A percentile compares a stretch with the other conserved stretches of the same genome.
Evolutionary conservation across 2,329 filamentous ascomycete species (phyloP).

Genomic region (Xylogone sp.): DNA sequence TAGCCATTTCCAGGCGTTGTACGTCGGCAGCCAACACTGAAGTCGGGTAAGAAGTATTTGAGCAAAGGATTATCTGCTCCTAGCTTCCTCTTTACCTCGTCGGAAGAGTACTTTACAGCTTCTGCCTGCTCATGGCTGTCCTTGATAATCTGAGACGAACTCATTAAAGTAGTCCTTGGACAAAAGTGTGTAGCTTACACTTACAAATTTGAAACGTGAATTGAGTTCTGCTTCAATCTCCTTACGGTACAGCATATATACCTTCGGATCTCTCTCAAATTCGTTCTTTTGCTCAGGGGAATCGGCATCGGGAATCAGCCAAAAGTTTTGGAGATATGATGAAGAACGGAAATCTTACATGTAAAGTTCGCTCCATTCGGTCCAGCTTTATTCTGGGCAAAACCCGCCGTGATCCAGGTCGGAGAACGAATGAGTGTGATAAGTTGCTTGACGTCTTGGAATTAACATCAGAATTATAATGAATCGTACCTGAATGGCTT

Average conservation of each 20-base stretch:
- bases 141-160: background rate
- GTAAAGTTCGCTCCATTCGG: slow-evolving; percentile 5
- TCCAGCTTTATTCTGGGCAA: slow-evolving; percentile 12
- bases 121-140: background rate
- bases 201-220: slow-evolving; percentile 20
- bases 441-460: slow-evolving; percentile 39
- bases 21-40: slow-evolving; percentile 36
- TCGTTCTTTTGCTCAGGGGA: slow-evolving; percentile 4
- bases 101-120: background rate
- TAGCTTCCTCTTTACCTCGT: background rate
- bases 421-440: slow-evolving; percentile 52
- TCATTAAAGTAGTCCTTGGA: background rate
- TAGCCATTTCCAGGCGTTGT: slow-evolving; percentile 34
- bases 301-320: background rate
- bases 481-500: background rate
- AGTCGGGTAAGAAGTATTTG: slow-evolving; percentile 27
- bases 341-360: background rate
- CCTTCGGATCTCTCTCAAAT: slow-evolving; percentile 12
- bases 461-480: background rate
- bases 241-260: slow-evolving; percentile 7
- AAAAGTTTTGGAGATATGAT: background rate
- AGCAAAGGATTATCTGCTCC: background rate
- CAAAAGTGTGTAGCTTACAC: background rate
- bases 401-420: slow-evolving; percentile 43
- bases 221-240: slow-evolving; percentile 20